Evolutionary conservation across 148 eudicot species (phyloP).

Genomic region (Diospyros kaki): DNA sequence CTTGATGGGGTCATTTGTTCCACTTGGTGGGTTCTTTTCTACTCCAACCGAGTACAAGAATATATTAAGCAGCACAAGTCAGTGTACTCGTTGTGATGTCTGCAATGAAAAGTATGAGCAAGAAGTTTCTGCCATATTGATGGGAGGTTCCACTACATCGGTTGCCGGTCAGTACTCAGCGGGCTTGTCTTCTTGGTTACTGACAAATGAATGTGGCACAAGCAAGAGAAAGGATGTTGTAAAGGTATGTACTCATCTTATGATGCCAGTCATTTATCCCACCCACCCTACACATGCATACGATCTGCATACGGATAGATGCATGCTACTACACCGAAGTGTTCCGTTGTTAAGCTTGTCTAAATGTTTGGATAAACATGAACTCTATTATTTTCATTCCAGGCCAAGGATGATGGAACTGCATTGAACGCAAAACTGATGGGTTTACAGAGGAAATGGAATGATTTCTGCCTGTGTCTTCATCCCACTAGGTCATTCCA

Average conservation of each 20-base stretch:
- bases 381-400: conserved; percentile 50
- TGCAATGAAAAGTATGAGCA: conserved; percentile 67
- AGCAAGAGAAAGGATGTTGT: conserved; percentile 34
- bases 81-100: conserved; percentile 37
- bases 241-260: conserved; percentile 51
- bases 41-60: conserved; percentile 52
- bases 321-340: neutral
- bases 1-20: conserved; percentile 97
- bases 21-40: conserved; percentile 91
- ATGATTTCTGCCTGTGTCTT: conserved; percentile 59
- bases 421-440: conserved; percentile 35
- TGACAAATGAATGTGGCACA: conserved; percentile 32
- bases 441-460: conserved; percentile 70
- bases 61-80: conserved; percentile 28
- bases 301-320: neutral
- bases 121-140: conserved; percentile 47
- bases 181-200: conserved; percentile 55
- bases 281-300: neutral
- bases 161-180: conserved; percentile 36
- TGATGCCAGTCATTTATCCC: neutral
- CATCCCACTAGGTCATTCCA: conserved; percentile 35
- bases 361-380: conserved; percentile 27
- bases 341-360: conserved; percentile 1
- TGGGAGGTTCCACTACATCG: conserved; percentile 42
- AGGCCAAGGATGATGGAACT: conserved; percentile 56